Percentiles rank a stretch among this genome's conserved stretches.
Conservation (phyloP, 1,284 basidiomycete genomes). For the Tilletia setariae region DNA sequence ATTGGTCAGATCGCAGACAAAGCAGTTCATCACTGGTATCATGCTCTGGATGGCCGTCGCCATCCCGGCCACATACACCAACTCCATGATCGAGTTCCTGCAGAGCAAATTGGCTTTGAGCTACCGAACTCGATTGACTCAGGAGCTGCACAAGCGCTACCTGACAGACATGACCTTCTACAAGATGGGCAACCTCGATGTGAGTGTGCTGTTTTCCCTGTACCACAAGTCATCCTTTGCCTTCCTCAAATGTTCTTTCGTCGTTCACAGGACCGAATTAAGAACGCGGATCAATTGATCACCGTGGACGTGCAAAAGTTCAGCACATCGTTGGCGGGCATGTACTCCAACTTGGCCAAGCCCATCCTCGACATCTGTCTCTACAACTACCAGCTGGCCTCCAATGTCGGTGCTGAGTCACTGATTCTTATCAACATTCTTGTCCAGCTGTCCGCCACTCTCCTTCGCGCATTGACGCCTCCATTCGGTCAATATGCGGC, state of each 20-base stretch:
- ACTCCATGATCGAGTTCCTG: conserved; percentile 64
- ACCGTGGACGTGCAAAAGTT: conserved; percentile 94
- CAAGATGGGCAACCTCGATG: conserved; percentile 69
- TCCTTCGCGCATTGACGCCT: conserved; percentile 64
- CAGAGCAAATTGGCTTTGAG: conserved; percentile 90
- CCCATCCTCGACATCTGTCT: conserved; percentile 85
- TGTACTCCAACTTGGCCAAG: conserved; percentile 69
- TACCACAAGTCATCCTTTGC: too few relatives aligned
- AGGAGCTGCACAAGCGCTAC: conserved; percentile 77
- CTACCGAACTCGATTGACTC: conserved; percentile 82
- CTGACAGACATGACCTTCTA: conserved; percentile 80
- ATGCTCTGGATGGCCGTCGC: conserved; percentile 85
- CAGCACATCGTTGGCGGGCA: conserved; percentile 82
- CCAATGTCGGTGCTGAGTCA: conserved; percentile 91
- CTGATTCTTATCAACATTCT: conserved; percentile 77
- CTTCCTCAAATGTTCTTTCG: conserved; percentile 62
- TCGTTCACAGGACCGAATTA: conserved; percentile 69
- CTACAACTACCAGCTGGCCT: conserved; percentile 92
- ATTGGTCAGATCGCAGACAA: conserved; percentile 80
- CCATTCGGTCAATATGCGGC: conserved; percentile 89
- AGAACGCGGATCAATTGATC: conserved; percentile 97
- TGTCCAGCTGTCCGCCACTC: conserved; percentile 63
- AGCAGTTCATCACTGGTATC: conserved; percentile 76
- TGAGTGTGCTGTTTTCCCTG: neutral
- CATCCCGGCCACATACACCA: conserved; percentile 63